Evolutionary conservation across 1,284 basidiomycete species (phyloP), one percentile per base, ranked within the genome.

Genomic region (Sporisorium graminicola): DNA sequence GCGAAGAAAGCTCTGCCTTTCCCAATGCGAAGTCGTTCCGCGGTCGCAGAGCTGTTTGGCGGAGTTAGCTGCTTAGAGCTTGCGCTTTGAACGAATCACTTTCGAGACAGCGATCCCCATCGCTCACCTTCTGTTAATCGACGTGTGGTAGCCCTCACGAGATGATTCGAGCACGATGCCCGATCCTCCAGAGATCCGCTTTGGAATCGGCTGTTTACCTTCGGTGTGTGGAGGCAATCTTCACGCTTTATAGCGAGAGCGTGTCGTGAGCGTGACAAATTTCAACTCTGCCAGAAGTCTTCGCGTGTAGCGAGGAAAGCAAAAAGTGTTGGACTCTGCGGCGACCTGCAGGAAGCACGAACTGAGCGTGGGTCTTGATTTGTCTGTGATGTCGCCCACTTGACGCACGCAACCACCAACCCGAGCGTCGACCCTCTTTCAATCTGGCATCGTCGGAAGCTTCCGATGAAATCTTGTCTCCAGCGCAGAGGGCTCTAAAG

Each of bases 261-360:
- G 65, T 66, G 58, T 66, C 65, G 65, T 60, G 65, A 59, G 64
- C 46, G 56, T 47, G 50, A 27, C 33, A 54, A 58, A 42, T 24
- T 53, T 53, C 3, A 18, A 18, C 47, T 31, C 31, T 27, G 29
- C 5, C 26, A 14, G 13, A 24, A 37, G 51, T 40, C 51, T 24
- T 53, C 47, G 47, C 37, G 43, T 18, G 27, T 31, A 22, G 37
- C 31, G 43, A 52, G 43, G 43, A 40, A 40, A 20, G 40, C 31
- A 50, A 65, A 18, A 27, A 16, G 63, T 65, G 57, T 65, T 65
- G 63, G 63, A 65, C 64, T 65, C 44, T 22, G 26, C 16, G 18
- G 31, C 42, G 40, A 42, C 40, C 46, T 47, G 46, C 47, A 27
- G 46, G 24, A 46, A 12, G 22, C 33, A 35, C 7, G 33, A 14